Conservation (phyloP, 768 basidiomycete genomes). For the Suillus spraguei region DNA sequence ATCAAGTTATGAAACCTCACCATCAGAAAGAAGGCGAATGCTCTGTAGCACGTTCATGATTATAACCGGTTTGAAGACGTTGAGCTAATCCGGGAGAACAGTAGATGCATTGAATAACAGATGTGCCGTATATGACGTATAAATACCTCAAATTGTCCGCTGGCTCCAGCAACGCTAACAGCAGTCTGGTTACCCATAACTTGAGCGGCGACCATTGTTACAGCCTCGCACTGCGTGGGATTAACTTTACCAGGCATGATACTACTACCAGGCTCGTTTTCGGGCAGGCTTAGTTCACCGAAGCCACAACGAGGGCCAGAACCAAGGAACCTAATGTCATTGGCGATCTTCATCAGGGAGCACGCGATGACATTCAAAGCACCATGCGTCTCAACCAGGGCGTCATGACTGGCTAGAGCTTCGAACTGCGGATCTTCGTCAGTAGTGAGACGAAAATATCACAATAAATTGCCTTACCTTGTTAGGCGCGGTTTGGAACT, state of each 20-base stretch:
- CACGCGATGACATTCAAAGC: constrained; percentile 96
- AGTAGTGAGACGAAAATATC: background rate
- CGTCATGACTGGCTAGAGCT: constrained; percentile 97
- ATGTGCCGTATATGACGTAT: constrained; percentile 10
- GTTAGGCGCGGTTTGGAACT: constrained; percentile 97
- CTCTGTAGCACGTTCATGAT: constrained; percentile 98
- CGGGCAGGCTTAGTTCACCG: constrained; percentile 91
- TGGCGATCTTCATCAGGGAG: constrained; percentile 99
- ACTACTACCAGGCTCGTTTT: constrained; percentile 98
- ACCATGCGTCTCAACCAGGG: constrained; percentile 95
- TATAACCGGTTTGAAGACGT: constrained; percentile 99
- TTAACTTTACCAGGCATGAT: constrained; percentile 99
- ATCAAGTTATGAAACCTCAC: constrained; percentile 40
- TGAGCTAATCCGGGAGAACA: constrained; percentile 55
- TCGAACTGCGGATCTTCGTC: constrained; percentile 68
- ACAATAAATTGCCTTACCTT: constrained; percentile 57
- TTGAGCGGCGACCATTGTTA: constrained; percentile 98
- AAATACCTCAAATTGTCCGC: constrained; percentile 94
- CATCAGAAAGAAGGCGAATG: constrained; percentile 91
- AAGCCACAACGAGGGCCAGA: constrained; percentile 98
- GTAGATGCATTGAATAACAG: constrained; percentile 13
- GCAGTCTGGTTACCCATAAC: constrained; percentile 97
- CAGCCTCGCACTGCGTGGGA: constrained; percentile 97
- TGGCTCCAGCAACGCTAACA: constrained; percentile 90
- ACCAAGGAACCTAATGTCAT: constrained; percentile 96